These are phyloP conservation scores for Candida incommunis DNA, from an alignment of 805 yeast genomes.

Conservation along the genomic window DNA sequence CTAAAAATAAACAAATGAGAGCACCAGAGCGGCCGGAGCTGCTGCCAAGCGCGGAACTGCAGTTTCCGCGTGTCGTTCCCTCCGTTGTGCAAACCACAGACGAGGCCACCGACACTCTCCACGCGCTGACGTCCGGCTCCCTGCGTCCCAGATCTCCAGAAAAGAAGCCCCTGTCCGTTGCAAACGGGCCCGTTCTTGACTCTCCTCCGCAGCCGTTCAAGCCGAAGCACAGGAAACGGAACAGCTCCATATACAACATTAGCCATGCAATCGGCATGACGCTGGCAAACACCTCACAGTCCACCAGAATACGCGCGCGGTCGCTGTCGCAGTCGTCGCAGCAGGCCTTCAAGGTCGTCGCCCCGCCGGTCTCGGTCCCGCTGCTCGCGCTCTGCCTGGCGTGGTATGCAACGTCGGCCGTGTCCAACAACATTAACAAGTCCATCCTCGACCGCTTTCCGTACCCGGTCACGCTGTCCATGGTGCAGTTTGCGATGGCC, in stretches of 20 bases:
- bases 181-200: background rate
- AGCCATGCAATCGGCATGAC: background rate
- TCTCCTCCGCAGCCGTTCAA: constrained; percentile 1
- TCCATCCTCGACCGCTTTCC: constrained; percentile 52
- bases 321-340: constrained; percentile 16
- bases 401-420: constrained; percentile 74
- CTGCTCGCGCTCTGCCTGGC: constrained; percentile 43
- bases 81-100: background rate
- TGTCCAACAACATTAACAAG: constrained; percentile 73
- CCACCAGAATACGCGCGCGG: constrained; percentile 3
- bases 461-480: constrained; percentile 81
- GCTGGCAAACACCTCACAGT: background rate
- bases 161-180: background rate
- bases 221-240: constrained; percentile 1
- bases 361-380: constrained; percentile 29
- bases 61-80: background rate
- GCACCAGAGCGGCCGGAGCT: background rate
- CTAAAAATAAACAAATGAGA: too few relatives aligned
- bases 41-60: background rate
- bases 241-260: background rate
- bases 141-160: background rate
- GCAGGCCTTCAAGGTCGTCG: constrained; percentile 23
- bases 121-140: background rate
- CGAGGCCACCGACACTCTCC: background rate
- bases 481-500: constrained; percentile 71